phyloP scores from a whole-genome alignment of 768 basidiomycete genomes.

The Hydnomerulius pinastri region DNA sequence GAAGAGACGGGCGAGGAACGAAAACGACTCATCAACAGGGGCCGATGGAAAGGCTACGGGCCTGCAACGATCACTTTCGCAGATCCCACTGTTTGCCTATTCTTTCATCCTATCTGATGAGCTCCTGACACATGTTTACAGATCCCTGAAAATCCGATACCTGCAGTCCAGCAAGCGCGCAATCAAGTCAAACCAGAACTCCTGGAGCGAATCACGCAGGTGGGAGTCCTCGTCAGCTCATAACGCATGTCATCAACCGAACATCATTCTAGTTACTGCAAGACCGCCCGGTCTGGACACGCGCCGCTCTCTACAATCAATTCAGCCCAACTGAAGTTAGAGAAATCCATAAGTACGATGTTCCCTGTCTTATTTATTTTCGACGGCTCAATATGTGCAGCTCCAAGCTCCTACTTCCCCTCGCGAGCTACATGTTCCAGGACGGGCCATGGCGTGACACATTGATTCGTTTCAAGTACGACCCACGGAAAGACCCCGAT shows the following conservation, averaged over 20 bases:
- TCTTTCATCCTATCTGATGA: not conserved
- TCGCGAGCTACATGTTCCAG: slow-evolving; percentile 85
- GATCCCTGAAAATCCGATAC: slow-evolving; percentile 69
- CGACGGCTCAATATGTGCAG: slow-evolving; percentile 40
- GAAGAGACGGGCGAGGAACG: slow-evolving; percentile 81
- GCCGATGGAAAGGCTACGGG: slow-evolving; percentile 85
- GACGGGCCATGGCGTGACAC: slow-evolving; percentile 96
- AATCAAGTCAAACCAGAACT: slow-evolving; percentile 55
- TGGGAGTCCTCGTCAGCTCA: slow-evolving; percentile 20
- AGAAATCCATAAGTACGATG: slow-evolving; percentile 71
- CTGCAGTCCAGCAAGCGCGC: slow-evolving; percentile 61
- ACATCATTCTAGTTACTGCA: slow-evolving; percentile 58
- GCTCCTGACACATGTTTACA: slow-evolving; percentile 24
- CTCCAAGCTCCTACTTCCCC: slow-evolving; percentile 77
- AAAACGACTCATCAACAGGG: slow-evolving; percentile 80
- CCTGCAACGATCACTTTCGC: slow-evolving; percentile 69
- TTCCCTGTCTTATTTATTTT: not conserved
- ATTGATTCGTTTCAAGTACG: slow-evolving; percentile 83
- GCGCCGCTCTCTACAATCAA: slow-evolving; percentile 84
- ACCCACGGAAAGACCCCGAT: slow-evolving; percentile 73
- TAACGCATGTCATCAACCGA: slow-evolving; percentile 12
- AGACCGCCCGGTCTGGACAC: slow-evolving; percentile 85
- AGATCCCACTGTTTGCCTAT: slow-evolving; percentile 46
- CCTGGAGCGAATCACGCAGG: slow-evolving; percentile 55
- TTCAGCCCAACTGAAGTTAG: slow-evolving; percentile 66